A percentile compares a stretch with the other conserved stretches of the same genome.
These are phyloP conservation scores for Phaeolepiota aurea DNA, from an alignment of 768 basidiomycete species.

Conservation along the genomic window DNA sequence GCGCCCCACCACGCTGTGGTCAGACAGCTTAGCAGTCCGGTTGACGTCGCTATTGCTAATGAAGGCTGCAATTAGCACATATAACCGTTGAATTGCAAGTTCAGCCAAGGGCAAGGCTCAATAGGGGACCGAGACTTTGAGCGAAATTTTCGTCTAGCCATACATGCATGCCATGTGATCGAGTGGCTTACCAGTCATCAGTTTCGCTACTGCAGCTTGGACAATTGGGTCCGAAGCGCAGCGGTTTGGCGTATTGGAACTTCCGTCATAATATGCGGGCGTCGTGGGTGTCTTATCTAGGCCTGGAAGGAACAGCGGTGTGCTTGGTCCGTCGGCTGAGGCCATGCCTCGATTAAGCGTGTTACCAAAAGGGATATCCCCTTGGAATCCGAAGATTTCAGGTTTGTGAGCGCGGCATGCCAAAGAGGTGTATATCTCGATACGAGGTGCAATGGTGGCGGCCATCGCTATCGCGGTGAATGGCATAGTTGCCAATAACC, in stretches of 20 bases:
- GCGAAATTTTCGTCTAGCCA: too few species aligned
- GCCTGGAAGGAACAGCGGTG: neutral
- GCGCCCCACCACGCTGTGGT: conserved; percentile 86
- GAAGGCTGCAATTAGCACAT: conserved; percentile 1
- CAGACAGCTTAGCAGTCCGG: conserved; percentile 68
- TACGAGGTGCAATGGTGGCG: conserved; percentile 56
- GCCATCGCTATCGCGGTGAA: conserved; percentile 46
- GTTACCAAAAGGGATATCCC: neutral
- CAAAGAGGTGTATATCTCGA: conserved; percentile 69
- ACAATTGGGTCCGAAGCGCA: conserved; percentile 69
- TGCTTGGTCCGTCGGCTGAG: neutral
- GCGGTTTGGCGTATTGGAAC: conserved; percentile 9
- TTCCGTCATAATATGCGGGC: neutral
- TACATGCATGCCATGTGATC: neutral
- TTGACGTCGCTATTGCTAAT: conserved; percentile 52
- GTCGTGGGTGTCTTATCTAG: neutral
- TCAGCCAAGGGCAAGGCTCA: too few species aligned
- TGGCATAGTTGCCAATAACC: conserved; percentile 50
- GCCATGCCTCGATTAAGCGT: conserved; percentile 1
- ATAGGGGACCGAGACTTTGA: too few species aligned
- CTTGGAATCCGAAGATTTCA: conserved; percentile 29
- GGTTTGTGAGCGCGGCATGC: conserved; percentile 64
- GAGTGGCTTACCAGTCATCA: conserved; percentile 47
- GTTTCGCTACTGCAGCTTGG: conserved; percentile 60
- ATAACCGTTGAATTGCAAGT: neutral